A percentile compares a stretch with the other conserved stretches of the same genome.
Conservation (phyloP, 2,329 filamentous ascomycete species). For the Hirsutella rhossiliensis region DNA sequence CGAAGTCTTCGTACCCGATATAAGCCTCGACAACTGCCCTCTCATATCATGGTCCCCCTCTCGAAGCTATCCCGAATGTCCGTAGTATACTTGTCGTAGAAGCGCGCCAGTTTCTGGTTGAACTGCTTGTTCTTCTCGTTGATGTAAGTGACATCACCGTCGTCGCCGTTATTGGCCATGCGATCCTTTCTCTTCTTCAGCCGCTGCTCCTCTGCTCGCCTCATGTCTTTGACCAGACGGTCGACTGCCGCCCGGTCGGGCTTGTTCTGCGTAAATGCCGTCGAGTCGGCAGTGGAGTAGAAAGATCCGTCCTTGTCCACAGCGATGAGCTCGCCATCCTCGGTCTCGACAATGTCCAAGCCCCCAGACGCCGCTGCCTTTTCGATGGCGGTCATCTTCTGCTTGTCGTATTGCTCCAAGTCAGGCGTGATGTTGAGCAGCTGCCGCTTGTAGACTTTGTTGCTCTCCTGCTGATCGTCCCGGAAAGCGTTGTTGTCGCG, state of each 20-base stretch:
- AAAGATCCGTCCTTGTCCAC: constrained; percentile 86
- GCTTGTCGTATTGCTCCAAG: constrained; percentile 71
- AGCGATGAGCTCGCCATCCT: constrained; percentile 85
- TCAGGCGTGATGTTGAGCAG: constrained; percentile 65
- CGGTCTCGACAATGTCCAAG: constrained; percentile 90
- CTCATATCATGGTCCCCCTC: constrained; percentile 83
- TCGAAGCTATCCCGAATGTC: constrained; percentile 98
- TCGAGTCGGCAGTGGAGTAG: constrained; percentile 78
- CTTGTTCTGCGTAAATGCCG: constrained; percentile 70
- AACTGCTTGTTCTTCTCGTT: constrained; percentile 99
- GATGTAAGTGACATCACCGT: constrained; percentile 93
- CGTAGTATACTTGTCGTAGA: constrained; percentile 97
- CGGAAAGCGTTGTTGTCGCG: constrained; percentile 81
- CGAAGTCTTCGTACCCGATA: neutral
- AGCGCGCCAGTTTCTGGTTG: constrained; percentile 89
- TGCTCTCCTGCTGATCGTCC: constrained; percentile 77
- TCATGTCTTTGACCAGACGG: constrained; percentile 71
- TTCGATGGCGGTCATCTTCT: constrained; percentile 77
- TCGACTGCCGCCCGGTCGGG: constrained; percentile 83
- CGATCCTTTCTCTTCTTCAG: constrained; percentile 79
- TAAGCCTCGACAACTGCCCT: neutral
- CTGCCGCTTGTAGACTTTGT: constrained; percentile 90
- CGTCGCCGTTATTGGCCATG: constrained; percentile 66
- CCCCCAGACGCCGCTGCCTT: constrained; percentile 74
- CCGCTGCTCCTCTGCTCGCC: constrained; percentile 76